Evolutionary conservation across 2,329 filamentous ascomycete genomes (phyloP), one percentile per base, ranked within the genome.

Genomic region (Clarireedia paspali): DNA sequence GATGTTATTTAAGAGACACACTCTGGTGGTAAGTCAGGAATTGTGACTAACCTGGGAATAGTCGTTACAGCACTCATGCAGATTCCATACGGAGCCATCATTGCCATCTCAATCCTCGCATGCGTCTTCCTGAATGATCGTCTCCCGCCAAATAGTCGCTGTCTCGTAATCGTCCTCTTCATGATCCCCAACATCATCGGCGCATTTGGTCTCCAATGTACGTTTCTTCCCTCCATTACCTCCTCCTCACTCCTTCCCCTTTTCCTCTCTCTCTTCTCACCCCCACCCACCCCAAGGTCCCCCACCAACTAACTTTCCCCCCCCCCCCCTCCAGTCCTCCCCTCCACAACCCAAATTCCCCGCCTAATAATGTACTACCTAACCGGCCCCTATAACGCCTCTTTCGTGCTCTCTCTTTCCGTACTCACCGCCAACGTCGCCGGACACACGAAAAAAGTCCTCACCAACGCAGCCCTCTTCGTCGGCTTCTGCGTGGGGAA

Each of bases 391-490:
- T 62, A 62, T 34, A 55, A 57, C 26, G 59, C 60, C 6, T 45
- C 60, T 2, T 62, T 57, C 10, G 59, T 61, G 0, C 50, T 63
- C 5, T 30, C 64, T 77, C 59, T 79, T 73, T 1, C 52, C 3
- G 75, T 79, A 55, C 68, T 78, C 34, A 75, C 70, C 53, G 74
- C 81, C 15, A 90, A 89, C 59, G 84, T 88, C 78, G 60, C 58
- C 0, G 74, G 74, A 0, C 72, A 77, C 55, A 74, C 73, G 9
- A 77, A 77, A 66, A 76, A 76, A 58, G 69, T 75, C 30, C 72
- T 72, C 9, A 70, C 71, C 51, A 77, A 75, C 49, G 74, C 73
- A 0, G 59, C 75, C 26, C 64, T 74, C 7, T 67, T 76, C 9
- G 49, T 75, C 0, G 77, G 74, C 2, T 78, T 77, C 54, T 78